These are phyloP conservation scores for Trypanosoma boissoni DNA, from an alignment of 208 protist species.

Conservation along the genomic window DNA sequence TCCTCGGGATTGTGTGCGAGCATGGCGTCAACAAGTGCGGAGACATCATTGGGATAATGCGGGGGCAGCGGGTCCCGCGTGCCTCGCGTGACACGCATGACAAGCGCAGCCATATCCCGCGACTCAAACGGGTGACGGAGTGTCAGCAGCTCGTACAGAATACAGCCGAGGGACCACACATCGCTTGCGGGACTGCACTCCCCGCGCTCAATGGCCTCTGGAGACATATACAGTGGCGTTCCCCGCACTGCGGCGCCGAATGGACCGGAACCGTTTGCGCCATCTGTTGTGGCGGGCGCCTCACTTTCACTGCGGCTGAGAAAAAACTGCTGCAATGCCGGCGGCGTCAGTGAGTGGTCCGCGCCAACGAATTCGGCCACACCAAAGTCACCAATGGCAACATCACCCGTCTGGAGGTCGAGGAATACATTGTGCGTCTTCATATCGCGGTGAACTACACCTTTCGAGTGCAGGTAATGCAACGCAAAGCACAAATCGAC, in stretches of 20 bases:
- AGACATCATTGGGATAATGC: slow-evolving; percentile 62
- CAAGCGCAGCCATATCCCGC: slow-evolving; percentile 62
- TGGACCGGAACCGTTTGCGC: slow-evolving; percentile 18
- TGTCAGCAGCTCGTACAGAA: slow-evolving; percentile 87
- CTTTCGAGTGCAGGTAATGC: slow-evolving; percentile 75
- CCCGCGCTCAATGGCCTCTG: slow-evolving; percentile 86
- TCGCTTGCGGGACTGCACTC: slow-evolving; percentile 70
- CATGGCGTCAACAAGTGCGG: slow-evolving; percentile 57
- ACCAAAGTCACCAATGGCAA: slow-evolving; percentile 89
- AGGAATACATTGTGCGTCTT: slow-evolving; percentile 92
- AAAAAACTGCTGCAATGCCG: slow-evolving; percentile 12
- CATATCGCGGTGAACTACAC: slow-evolving; percentile 87
- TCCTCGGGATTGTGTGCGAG: slow-evolving; percentile 41
- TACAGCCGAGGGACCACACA: slow-evolving; percentile 92
- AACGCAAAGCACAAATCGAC: slow-evolving; percentile 74
- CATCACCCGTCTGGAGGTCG: slow-evolving; percentile 32
- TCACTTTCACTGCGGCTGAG: slow-evolving; percentile 5
- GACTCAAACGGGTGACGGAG: slow-evolving; percentile 86
- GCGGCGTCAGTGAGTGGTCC: slow-evolving; percentile 15
- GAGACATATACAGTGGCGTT: slow-evolving; percentile 95
- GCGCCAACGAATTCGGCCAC: slow-evolving; percentile 77
- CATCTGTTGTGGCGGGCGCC: neutral
- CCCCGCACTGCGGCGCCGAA: slow-evolving; percentile 76
- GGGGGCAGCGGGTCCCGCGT: slow-evolving; percentile 55
- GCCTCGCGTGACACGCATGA: slow-evolving; percentile 76